phyloP scores from a whole-genome alignment of 2,329 filamentous ascomycete genomes.

The Dendrostoma leiphaemia region DNA sequence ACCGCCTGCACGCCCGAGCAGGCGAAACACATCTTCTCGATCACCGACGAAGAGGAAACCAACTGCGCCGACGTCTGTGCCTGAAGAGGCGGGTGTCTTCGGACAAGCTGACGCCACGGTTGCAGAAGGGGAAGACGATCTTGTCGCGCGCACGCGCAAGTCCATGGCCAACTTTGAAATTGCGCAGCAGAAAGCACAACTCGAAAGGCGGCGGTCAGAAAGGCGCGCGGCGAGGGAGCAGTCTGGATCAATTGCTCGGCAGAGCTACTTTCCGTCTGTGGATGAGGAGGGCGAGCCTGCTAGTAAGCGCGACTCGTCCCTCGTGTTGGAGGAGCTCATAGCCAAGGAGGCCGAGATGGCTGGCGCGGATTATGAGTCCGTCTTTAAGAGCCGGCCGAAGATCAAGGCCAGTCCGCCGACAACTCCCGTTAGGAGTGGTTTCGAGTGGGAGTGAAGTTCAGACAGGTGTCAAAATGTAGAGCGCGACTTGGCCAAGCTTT shows the following conservation, averaged over 20 bases:
- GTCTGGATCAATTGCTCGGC: constrained; percentile 34
- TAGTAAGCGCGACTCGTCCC: constrained; percentile 35
- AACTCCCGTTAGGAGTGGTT: constrained; percentile 38
- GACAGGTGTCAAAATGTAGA: neutral
- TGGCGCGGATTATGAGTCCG: constrained; percentile 65
- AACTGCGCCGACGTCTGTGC: neutral
- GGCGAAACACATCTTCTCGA: constrained; percentile 2
- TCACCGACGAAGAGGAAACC: constrained; percentile 21
- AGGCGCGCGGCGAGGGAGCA: constrained; percentile 40
- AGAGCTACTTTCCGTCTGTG: constrained; percentile 45
- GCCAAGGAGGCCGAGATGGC: constrained; percentile 46
- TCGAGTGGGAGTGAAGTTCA: constrained; percentile 15
- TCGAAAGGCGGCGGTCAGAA: constrained; percentile 53
- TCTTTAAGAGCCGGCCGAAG: constrained; percentile 82
- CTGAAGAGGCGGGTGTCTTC: neutral
- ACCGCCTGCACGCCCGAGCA: neutral
- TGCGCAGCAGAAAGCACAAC: constrained; percentile 57
- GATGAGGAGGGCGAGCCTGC: constrained; percentile 41
- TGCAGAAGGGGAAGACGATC: constrained; percentile 41
- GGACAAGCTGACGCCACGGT: constrained; percentile 31
- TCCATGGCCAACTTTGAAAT: constrained; percentile 64
- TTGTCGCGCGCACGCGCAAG: constrained; percentile 56
- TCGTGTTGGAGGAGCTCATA: constrained; percentile 68
- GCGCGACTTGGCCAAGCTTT: neutral
- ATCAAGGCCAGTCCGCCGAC: constrained; percentile 72